Conservation (phyloP, 2,329 filamentous ascomycete genomes). For the Biscogniauxia mediterranea region DNA sequence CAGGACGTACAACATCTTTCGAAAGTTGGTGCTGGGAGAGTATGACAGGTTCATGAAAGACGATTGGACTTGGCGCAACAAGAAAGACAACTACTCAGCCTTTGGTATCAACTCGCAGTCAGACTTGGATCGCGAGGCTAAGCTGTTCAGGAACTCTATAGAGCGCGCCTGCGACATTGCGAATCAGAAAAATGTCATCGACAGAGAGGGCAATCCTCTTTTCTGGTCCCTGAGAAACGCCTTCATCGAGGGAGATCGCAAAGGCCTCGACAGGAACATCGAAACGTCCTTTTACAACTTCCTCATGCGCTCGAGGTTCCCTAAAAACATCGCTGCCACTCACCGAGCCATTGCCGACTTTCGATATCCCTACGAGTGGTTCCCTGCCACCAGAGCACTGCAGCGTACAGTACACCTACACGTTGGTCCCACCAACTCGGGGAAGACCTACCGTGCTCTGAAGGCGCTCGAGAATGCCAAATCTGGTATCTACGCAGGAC, state of each 20-base stretch:
- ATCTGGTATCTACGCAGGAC: conserved; percentile 85
- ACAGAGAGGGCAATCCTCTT: conserved; percentile 48
- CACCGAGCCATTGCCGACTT: conserved; percentile 74
- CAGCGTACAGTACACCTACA: conserved; percentile 87
- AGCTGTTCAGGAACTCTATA: conserved; percentile 45
- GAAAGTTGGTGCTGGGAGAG: conserved; percentile 24
- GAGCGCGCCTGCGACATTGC: conserved; percentile 47
- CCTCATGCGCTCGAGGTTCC: conserved; percentile 56
- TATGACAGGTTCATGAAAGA: conserved; percentile 37
- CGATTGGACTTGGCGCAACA: conserved; percentile 24
- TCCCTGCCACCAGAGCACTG: conserved; percentile 74
- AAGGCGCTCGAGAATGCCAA: conserved; percentile 76
- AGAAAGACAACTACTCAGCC: conserved; percentile 29
- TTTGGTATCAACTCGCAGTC: conserved; percentile 38
- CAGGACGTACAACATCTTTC: conserved; percentile 26
- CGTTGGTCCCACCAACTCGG: conserved; percentile 95
- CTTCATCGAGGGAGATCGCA: conserved; percentile 53
- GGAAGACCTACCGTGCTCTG: conserved; percentile 94
- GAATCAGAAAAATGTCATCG: conserved; percentile 33
- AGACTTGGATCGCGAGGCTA: conserved; percentile 44
- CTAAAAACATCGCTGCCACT: conserved; percentile 52
- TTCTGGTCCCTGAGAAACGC: conserved; percentile 59
- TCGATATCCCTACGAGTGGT: conserved; percentile 91
- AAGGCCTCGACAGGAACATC: conserved; percentile 56
- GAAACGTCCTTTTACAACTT: conserved; percentile 68